Conservation (phyloP, 805 yeast species). For the Danielozyma ontarioensis region DNA sequence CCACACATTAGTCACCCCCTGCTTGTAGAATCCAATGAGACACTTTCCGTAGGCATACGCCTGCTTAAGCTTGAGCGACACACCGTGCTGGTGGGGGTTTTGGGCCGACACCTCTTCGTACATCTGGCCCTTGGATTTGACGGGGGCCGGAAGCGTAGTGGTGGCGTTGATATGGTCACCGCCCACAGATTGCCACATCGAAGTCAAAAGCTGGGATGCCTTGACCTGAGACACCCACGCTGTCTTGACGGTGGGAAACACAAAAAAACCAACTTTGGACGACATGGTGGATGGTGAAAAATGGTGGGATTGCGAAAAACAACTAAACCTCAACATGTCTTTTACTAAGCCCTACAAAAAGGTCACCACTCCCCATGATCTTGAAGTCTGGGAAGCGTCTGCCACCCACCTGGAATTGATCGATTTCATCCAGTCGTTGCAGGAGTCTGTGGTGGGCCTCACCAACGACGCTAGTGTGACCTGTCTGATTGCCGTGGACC, state of each 20-base stretch:
- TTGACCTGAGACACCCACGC: neutral
- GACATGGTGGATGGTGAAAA: neutral
- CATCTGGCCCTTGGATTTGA: slow-evolving; percentile 23
- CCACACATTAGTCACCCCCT: slow-evolving; percentile 56
- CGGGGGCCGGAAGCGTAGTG: slow-evolving; percentile 24
- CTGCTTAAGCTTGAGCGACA: slow-evolving; percentile 29
- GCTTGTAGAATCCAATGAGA: slow-evolving; percentile 48
- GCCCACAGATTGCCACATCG: neutral
- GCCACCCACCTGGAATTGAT: slow-evolving; percentile 46
- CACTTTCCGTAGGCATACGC: slow-evolving; percentile 40
- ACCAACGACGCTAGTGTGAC: slow-evolving; percentile 44
- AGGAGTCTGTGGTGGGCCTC: slow-evolving; percentile 60
- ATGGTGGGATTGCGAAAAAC: neutral
- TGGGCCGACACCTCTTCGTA: slow-evolving; percentile 16
- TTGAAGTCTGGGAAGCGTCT: slow-evolving; percentile 55
- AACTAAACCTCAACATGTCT: too few relatives aligned
- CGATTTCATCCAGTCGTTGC: slow-evolving; percentile 52
- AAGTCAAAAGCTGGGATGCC: neutral
- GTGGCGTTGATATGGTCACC: slow-evolving; percentile 19
- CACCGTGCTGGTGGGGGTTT: slow-evolving; percentile 11
- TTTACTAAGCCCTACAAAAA: slow-evolving; percentile 26
- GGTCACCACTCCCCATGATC: slow-evolving; percentile 53
- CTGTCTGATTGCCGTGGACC: slow-evolving; percentile 17
- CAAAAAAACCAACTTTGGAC: neutral
- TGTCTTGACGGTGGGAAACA: neutral